These are phyloP conservation scores for Euphorbia schlechtendalii DNA, from an alignment of 441 rosid species.

Conservation along the genomic window DNA sequence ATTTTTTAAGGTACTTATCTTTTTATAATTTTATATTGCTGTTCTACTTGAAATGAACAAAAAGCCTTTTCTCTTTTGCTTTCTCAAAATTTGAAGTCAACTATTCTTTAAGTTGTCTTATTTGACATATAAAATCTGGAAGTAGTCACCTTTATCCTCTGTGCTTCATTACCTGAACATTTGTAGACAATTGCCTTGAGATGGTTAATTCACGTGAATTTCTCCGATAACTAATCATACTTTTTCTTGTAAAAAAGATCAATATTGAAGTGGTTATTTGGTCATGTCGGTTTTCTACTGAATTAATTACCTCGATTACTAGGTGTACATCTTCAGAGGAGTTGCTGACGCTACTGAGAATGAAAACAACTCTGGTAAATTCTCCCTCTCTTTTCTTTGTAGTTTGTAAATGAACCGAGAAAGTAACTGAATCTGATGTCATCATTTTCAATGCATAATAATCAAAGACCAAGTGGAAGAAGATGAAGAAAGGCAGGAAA, in stretches of 20 bases:
- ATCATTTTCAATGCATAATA: slow-evolving; percentile 13
- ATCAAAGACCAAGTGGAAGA: slow-evolving; percentile 15
- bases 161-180: background rate
- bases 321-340: slow-evolving; percentile 45
- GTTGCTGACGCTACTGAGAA: slow-evolving; percentile 24
- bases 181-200: background rate
- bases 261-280: slow-evolving; percentile 6
- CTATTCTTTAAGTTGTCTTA: slow-evolving; percentile 2
- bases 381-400: background rate
- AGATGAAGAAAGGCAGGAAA: slow-evolving; percentile 14
- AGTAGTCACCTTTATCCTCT: background rate
- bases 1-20: slow-evolving; percentile 39
- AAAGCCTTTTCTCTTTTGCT: background rate
- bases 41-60: background rate
- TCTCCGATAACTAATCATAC: background rate
- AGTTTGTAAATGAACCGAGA: background rate
- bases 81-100: background rate
- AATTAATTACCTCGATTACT: background rate
- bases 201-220: background rate
- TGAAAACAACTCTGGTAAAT: slow-evolving; percentile 23
- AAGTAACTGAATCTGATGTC: slow-evolving; percentile 9
- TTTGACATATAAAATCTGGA: background rate
- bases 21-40: background rate
- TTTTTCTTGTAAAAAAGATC: background rate
- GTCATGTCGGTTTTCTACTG: slow-evolving; percentile 5